Conservation (phyloP, 1,284 basidiomycete species). For the Phaffia rhodozyma region DNA sequence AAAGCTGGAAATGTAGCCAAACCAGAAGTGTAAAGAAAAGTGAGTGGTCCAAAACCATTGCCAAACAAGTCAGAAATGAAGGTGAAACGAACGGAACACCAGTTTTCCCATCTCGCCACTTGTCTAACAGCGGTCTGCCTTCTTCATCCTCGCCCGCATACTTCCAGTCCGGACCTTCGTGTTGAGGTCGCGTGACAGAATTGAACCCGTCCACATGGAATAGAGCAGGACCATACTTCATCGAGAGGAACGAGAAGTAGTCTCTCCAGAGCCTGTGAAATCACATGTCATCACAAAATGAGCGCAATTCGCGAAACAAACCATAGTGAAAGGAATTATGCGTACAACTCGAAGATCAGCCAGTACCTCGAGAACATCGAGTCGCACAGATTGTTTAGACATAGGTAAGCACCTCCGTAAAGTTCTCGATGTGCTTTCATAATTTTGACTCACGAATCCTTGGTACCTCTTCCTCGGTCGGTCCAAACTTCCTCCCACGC, state of each 20-base stretch:
- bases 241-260: slow-evolving; percentile 41
- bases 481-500: slow-evolving; percentile 24
- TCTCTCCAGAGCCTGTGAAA: slow-evolving; percentile 29
- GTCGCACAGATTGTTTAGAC: too few relatives aligned
- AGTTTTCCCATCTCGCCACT: slow-evolving; percentile 41
- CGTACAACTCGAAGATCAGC: slow-evolving; percentile 13
- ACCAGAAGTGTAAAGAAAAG: neutral
- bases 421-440: too few relatives aligned
- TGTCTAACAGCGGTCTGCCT: neutral
- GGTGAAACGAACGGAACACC: slow-evolving; percentile 12
- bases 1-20: slow-evolving; percentile 25
- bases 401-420: neutral
- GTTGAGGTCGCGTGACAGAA: neutral
- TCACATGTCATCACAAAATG: neutral
- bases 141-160: slow-evolving; percentile 5
- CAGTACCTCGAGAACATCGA: slow-evolving; percentile 5
- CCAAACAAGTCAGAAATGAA: neutral
- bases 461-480: slow-evolving; percentile 22
- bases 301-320: neutral
- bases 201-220: slow-evolving; percentile 25
- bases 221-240: slow-evolving; percentile 26
- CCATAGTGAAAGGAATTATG: neutral
- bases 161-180: slow-evolving; percentile 16
- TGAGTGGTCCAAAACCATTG: neutral
- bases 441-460: slow-evolving; percentile 4